Conservation (phyloP, 2,329 filamentous ascomycete genomes). For the Xylariomycetidae sp. region DNA sequence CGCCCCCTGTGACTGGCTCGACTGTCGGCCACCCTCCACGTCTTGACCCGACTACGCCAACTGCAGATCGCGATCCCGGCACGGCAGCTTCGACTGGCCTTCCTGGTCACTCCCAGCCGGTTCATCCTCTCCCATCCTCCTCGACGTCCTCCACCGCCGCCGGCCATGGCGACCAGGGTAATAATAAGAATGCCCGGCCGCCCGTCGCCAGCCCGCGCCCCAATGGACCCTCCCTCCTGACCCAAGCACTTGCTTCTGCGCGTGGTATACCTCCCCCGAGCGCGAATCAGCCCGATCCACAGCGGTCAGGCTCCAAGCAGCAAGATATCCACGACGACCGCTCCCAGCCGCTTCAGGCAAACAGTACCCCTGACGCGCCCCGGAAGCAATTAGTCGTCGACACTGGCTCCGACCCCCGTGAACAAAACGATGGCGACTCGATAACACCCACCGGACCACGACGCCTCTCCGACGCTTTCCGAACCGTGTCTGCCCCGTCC, state of each 20-base stretch:
- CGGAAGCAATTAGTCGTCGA: slow-evolving; percentile 15
- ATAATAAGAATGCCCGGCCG: slow-evolving; percentile 44
- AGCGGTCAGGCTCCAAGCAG: slow-evolving; percentile 18
- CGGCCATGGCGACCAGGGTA: slow-evolving; percentile 30
- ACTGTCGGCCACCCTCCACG: slow-evolving; percentile 11
- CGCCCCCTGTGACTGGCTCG: slow-evolving; percentile 20
- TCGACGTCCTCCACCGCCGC: slow-evolving; percentile 20
- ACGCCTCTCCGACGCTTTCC: slow-evolving; percentile 25
- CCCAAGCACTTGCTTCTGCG: slow-evolving; percentile 53
- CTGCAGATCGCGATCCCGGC: slow-evolving; percentile 11
- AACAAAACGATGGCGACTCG: slow-evolving; percentile 30
- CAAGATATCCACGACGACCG: slow-evolving; percentile 13
- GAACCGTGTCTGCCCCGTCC: slow-evolving; percentile 24
- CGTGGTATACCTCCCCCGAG: slow-evolving; percentile 40
- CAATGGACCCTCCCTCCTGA: slow-evolving; percentile 49
- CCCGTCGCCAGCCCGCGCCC: slow-evolving; percentile 36
- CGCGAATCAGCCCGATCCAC: slow-evolving; percentile 19
- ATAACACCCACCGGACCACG: slow-evolving; percentile 30
- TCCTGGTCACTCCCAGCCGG: slow-evolving; percentile 16
- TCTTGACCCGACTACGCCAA: slow-evolving; percentile 16
- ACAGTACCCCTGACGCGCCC: slow-evolving; percentile 14
- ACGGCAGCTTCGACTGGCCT: slow-evolving; percentile 8
- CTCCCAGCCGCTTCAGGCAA: slow-evolving; percentile 12
- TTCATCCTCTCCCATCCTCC: slow-evolving; percentile 9
- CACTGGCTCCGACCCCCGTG: slow-evolving; percentile 29